A percentile compares a stretch with the other conserved stretches of the same genome.
Evolutionary conservation across 2,329 filamentous ascomycete genomes (phyloP).

Genomic region (Alternaria tenuissima): DNA sequence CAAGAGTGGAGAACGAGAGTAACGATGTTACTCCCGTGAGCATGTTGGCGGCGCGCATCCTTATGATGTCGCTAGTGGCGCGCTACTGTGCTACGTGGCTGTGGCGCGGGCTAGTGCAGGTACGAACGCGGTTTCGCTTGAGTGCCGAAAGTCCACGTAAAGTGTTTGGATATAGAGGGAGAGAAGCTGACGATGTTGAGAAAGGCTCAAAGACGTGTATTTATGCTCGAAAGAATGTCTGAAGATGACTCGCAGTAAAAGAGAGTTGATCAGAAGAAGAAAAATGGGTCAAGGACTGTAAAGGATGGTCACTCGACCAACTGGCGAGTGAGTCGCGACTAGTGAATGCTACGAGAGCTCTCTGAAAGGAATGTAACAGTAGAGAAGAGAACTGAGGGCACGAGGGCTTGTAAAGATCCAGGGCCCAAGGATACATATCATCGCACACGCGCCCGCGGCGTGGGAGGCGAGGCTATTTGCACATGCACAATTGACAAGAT

Average conservation of each 20-base stretch:
- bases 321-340: conserved; percentile 17
- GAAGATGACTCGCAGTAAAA: background rate
- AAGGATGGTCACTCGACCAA: conserved; percentile 17
- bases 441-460: conserved; percentile 22
- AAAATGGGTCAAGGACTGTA: conserved; percentile 6
- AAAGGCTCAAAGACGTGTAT: background rate
- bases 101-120: conserved; percentile 31
- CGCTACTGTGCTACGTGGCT: conserved; percentile 34
- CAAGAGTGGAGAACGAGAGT: conserved; percentile 29
- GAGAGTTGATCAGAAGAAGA: background rate
- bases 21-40: conserved; percentile 30
- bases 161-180: background rate
- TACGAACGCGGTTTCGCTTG: conserved; percentile 23
- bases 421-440: conserved; percentile 22
- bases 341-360: conserved; percentile 36
- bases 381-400: conserved; percentile 19
- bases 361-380: conserved; percentile 38
- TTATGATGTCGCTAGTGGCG: conserved; percentile 33
- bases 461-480: conserved; percentile 11
- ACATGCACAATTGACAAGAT: conserved; percentile 34
- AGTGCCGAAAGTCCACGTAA: conserved; percentile 7
- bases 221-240: conserved; percentile 8
- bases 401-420: conserved; percentile 13
- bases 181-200: background rate
- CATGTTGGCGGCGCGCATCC: conserved; percentile 34